Base-by-base conservation (phyloP, 129 eudicot species). In the Lonicera japonica region DNA sequence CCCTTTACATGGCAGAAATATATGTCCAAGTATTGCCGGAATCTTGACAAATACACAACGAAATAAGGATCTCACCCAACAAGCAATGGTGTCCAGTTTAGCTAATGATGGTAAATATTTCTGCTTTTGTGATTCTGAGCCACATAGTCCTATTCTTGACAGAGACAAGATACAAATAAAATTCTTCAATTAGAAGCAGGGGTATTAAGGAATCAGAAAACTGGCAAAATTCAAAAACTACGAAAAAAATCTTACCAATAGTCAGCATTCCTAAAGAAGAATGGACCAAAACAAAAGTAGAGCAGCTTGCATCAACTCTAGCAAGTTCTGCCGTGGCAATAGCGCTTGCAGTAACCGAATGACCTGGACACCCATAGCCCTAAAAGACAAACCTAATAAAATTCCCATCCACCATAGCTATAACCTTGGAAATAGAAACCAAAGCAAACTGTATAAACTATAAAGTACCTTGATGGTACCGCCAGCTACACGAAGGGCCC, bases 231-330 rank as follows among this genome's bases (percentile, higher is more conserved):
- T n/a, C n/a, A n/a, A 62, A 7, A 11, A 12, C n/a, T 4, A 45
- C 21, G 38, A 68, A 18, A 5, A 68, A 62, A 50, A 66, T 55
- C 64, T 61, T 71, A 88, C 99, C 91, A 76, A 92, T 92, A 4
- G 99, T 92, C 60, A 92, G 96, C 99, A 92, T 92, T 64, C 80
- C 99, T 77, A 88, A 78, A 48, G 99, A 92, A 69, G 99, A 92
- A 61, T 92, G 99, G 71, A 92, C 99, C 80, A 87, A 76, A 58
- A 92, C 78, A 73, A 92, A 92, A 22, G 99, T 92, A 54, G 95
- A 85, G 76, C 95, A 88, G 67, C 99, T 92, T 18, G 99, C 96
- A 77, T 92, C 99, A 78, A 92, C 99, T 76, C 99, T 82, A 43
- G 99, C 82, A 74, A 88, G 8, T 71, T 92, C 99, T 43, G 99